Conservation (phyloP, 2,329 filamentous ascomycete species). For the Colletotrichum orchidophilum region DNA sequence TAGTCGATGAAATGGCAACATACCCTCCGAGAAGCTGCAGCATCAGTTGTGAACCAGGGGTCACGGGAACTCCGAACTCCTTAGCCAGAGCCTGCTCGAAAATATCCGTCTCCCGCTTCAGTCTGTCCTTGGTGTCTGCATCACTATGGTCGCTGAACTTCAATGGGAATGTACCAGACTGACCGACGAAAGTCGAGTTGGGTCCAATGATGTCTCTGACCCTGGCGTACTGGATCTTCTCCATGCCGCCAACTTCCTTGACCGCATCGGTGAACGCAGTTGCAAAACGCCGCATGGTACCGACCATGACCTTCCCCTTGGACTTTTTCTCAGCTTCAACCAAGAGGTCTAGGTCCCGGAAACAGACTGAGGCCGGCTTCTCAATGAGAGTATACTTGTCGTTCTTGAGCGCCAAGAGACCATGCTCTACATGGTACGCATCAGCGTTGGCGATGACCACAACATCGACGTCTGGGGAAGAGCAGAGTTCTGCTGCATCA, state of each 20-base stretch:
- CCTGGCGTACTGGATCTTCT: constrained; percentile 64
- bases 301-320: constrained; percentile 62
- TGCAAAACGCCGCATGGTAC: constrained; percentile 70
- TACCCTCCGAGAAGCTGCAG: constrained; percentile 38
- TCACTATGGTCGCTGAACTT: constrained; percentile 52
- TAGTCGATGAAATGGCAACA: constrained; percentile 3
- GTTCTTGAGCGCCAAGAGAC: constrained; percentile 59
- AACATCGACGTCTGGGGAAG: constrained; percentile 56
- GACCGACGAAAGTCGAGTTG: constrained; percentile 57
- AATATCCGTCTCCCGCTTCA: constrained; percentile 38
- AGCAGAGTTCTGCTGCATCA: constrained; percentile 52
- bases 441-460: constrained; percentile 64
- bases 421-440: constrained; percentile 63
- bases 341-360: constrained; percentile 56
- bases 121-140: constrained; percentile 38
- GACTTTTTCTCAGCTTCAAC: constrained; percentile 57
- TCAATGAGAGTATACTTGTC: constrained; percentile 68
- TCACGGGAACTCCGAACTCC: constrained; percentile 44
- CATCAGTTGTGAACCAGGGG: constrained; percentile 39
- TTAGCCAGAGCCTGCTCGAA: constrained; percentile 40
- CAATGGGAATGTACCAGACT: constrained; percentile 58
- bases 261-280: constrained; percentile 62
- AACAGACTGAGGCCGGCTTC: constrained; percentile 63
- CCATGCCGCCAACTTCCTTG: constrained; percentile 60
- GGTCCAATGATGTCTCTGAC: constrained; percentile 59